Evolutionary conservation across 2,329 filamentous ascomycete species (phyloP).

Genomic region (Calonectria pteridis): DNA sequence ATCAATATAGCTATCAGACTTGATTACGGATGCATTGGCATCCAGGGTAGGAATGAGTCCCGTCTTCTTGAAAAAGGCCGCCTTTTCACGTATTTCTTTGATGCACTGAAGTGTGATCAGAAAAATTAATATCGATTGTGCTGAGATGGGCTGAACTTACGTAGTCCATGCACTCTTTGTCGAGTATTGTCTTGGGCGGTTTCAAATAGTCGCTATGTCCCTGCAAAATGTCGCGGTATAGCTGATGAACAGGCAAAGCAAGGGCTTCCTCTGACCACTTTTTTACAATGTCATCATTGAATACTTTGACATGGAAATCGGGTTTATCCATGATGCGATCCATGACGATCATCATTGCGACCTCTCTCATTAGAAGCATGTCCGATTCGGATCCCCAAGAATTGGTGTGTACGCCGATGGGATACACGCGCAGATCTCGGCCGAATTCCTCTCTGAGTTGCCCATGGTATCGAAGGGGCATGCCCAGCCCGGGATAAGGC

Average conservation of each 20-base stretch:
- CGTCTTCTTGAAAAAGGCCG: conserved; percentile 52
- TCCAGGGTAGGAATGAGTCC: conserved; percentile 50
- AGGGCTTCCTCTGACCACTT: conserved; percentile 36
- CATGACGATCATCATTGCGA: conserved; percentile 45
- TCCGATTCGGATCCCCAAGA: not conserved
- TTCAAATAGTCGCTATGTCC: too few relatives aligned
- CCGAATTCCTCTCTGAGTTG: not conserved
- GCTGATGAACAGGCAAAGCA: conserved; percentile 5
- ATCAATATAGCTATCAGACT: conserved; percentile 38
- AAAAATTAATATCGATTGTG: not conserved
- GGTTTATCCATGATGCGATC: conserved; percentile 43
- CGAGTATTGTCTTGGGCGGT: conserved; percentile 20
- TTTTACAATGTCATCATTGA: conserved; percentile 14
- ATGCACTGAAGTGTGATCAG: conserved; percentile 28
- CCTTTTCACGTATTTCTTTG: conserved; percentile 61
- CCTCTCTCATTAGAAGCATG: conserved; percentile 32
- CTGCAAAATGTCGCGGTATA: conserved; percentile 17
- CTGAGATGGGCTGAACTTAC: conserved; percentile 9
- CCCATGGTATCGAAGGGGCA: not conserved
- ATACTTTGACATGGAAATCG: conserved; percentile 42
- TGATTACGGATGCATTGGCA: conserved; percentile 32
- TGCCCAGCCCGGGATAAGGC: not conserved
- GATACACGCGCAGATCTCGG: not conserved
- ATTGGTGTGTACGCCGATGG: not conserved
- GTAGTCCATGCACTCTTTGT: conserved; percentile 31